A percentile compares a stretch with the other conserved stretches of the same genome.
Evolutionary conservation across 164 flowering plant genomes (phyloP).

Genomic region (Magnolia kwangsiensis): DNA sequence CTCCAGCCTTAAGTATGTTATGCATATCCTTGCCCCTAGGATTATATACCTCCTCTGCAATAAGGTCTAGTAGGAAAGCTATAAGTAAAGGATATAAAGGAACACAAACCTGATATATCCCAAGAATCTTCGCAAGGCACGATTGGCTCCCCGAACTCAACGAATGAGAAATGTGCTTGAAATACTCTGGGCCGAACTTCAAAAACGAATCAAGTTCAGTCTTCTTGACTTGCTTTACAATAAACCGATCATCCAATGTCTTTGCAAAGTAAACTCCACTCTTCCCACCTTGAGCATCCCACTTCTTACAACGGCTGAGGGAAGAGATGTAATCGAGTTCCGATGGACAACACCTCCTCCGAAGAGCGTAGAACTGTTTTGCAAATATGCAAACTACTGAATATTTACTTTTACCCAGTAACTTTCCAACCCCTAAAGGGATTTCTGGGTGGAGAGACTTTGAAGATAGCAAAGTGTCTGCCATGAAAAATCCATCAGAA

Average conservation of each 20-base stretch:
- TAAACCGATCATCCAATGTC: constrained; percentile 88
- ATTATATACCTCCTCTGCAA: no score
- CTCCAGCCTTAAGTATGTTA: no score
- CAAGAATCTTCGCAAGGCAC: constrained; percentile 91
- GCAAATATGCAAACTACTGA: constrained; percentile 69
- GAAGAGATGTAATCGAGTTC: constrained; percentile 86
- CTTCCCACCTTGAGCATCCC: constrained; percentile 99
- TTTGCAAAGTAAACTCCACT: constrained; percentile 88
- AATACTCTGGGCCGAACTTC: constrained; percentile 78
- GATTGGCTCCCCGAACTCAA: constrained; percentile 67
- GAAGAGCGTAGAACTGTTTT: constrained; percentile 56
- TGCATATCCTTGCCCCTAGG: no score
- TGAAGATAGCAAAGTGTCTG: constrained; percentile 27
- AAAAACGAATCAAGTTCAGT: constrained; percentile 83
- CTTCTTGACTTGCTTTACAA: constrained; percentile 83
- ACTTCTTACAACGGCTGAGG: constrained; percentile 77
- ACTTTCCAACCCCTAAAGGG: constrained; percentile 47
- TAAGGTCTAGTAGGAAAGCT: no score
- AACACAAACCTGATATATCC: constrained; percentile 80
- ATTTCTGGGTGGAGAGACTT: constrained; percentile 46
- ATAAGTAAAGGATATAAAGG: neutral
- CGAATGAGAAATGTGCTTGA: constrained; percentile 65
- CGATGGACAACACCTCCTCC: constrained; percentile 63
- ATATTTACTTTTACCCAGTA: constrained; percentile 60
- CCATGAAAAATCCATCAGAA: constrained; percentile 46